Evolutionary conservation across 176 grass and related monocot species (phyloP).

Genomic region (Calamus simplicifolius): DNA sequence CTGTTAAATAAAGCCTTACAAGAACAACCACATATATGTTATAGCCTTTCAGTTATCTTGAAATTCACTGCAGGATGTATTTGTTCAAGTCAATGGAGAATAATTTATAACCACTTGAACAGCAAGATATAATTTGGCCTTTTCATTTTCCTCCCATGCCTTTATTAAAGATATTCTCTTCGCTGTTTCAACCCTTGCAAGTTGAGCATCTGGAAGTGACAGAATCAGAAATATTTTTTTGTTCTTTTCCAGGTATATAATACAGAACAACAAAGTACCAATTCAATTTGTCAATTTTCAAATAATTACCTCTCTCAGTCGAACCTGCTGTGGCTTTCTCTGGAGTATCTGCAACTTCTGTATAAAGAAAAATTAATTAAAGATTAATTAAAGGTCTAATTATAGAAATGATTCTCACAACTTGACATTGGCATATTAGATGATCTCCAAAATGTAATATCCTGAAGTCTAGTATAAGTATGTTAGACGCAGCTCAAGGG

Average conservation of each 20-base stretch:
- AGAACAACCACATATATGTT: too few species aligned
- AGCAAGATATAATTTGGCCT: constrained; percentile 23
- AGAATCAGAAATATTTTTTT: background rate
- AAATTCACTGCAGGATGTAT: too few species aligned
- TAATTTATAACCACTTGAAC: background rate
- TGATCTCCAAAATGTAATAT: too few species aligned
- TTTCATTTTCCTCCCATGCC: constrained; percentile 81
- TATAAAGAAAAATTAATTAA: background rate
- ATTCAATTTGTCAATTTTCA: background rate
- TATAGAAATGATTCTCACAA: background rate
- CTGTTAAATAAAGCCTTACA: too few species aligned
- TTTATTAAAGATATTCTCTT: constrained; percentile 66
- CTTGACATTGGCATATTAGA: too few species aligned
- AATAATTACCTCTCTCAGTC: constrained; percentile 43
- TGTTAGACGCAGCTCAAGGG: too few species aligned
- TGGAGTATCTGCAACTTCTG: constrained; percentile 30
- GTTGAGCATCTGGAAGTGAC: constrained; percentile 38
- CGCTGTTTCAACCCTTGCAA: constrained; percentile 59
- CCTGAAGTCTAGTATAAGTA: too few species aligned
- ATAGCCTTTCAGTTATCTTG: too few species aligned
- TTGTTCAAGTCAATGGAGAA: too few species aligned
- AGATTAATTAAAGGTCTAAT: background rate
- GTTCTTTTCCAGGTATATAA: too few species aligned
- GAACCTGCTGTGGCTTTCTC: constrained; percentile 33
- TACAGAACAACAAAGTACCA: too few species aligned